phyloP scores from a whole-genome alignment of 345 rosid genomes.

The Salix caprea region DNA sequence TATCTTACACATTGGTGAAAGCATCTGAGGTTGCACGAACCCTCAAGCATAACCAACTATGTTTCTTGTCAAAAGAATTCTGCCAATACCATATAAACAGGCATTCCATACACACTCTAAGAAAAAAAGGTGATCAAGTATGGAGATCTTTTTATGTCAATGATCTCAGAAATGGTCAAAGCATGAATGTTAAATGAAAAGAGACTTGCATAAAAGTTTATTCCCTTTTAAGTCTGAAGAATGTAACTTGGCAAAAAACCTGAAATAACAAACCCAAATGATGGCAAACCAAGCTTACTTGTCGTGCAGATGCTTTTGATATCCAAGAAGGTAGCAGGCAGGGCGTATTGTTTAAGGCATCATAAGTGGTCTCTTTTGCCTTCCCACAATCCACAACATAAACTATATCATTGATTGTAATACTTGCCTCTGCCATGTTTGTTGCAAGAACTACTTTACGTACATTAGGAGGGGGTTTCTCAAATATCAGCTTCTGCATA shows the following conservation, averaged over 20 bases:
- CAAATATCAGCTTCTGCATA: conserved; percentile 83
- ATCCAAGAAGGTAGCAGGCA: conserved; percentile 97
- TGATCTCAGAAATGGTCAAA: neutral
- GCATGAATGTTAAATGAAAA: neutral
- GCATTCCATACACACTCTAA: neutral
- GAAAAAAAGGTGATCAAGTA: neutral
- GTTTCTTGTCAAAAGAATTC: conserved; percentile 6
- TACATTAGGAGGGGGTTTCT: conserved; percentile 67
- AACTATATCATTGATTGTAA: conserved; percentile 89
- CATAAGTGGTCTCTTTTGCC: conserved; percentile 99
- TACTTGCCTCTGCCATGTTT: conserved; percentile 99
- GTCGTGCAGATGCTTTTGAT: conserved; percentile 91
- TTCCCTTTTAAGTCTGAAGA: neutral
- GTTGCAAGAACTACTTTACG: conserved; percentile 93
- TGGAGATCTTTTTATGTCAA: neutral
- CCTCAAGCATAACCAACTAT: neutral
- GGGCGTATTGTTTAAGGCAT: conserved; percentile 98
- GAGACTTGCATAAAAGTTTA: no score
- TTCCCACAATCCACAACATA: conserved; percentile 97
- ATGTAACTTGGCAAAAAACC: neutral
- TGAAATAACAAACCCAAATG: neutral
- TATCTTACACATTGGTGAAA: neutral
- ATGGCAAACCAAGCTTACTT: conserved; percentile 44
- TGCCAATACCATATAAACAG: neutral
- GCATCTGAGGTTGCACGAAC: neutral